Base-by-base conservation (phyloP, 2,329 filamentous ascomycete genomes). In the Alternaria infectoria region DNA sequence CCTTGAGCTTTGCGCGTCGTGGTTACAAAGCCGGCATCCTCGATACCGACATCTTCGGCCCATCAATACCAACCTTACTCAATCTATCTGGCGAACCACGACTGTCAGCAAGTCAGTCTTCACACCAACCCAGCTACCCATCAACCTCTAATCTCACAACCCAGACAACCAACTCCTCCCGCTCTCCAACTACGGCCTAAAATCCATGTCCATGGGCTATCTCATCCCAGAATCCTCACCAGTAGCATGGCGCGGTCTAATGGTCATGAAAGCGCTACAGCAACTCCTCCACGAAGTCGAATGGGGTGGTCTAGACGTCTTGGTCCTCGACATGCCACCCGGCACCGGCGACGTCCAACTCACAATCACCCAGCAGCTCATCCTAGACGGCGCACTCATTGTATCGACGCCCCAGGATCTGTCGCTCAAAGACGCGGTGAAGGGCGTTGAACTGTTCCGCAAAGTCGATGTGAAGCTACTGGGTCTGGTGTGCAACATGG, bases 131-230 rank as follows among this genome's bases (percentile, higher is more conserved):
- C 19, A 17, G 7, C 19, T 17, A 19, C 9, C 26, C 17, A 44
- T 6, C 58, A 44, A 8, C 30, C 40, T 32, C 61, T 64, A 45
- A 74, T 57, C 64, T 59, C 25, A 26, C 23, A 11, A 11, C 17
- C 25, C 66, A 92, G 88, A 91, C 70, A 93, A 94, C 74, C 90
- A 93, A 73, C 86, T 99, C 4, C 75, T 98, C 2, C 96, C 96
- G 0, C 82, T 99, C 23, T 93, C 92, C 21, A 97, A 97, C 77
- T 98, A 98, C 83, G 96, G 96, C 44, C 87, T 99, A 60, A 96
- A 96, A 81, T 96, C 93, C 58, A 99, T 99, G 96, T 97, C 94
- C 0, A 98, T 99, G 92, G 96, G 96, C 54, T 98, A 97, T 69
- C 86, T 99, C 1, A 89, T 97, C 1, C 88, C 88, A 19, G 90